These are phyloP conservation scores for Amphicarpaea edgeworthii DNA, from an alignment of 306 rosid species.

Conservation along the genomic window DNA sequence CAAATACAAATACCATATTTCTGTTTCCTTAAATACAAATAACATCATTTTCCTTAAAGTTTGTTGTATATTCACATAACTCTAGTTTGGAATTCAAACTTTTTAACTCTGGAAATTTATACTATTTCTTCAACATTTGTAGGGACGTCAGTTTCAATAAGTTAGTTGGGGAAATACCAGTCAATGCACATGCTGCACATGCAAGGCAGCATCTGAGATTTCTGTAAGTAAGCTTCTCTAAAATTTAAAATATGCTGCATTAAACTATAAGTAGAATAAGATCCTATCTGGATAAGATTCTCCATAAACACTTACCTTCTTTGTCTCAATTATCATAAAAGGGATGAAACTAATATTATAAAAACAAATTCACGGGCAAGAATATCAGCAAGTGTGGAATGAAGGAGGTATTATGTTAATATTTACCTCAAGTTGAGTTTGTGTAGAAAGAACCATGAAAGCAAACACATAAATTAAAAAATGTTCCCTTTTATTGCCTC, in stretches of 20 bases:
- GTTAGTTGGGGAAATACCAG: conserved; percentile 80
- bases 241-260: conserved; percentile 28
- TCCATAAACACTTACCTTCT: neutral
- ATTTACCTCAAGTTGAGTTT: conserved; percentile 12
- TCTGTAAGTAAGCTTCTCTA: conserved; percentile 62
- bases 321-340: conserved; percentile 27
- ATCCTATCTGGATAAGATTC: too few species aligned
- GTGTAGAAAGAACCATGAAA: conserved; percentile 33
- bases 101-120: conserved; percentile 19
- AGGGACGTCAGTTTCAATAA: conserved; percentile 94
- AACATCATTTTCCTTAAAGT: neutral
- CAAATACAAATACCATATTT: neutral
- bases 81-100: conserved; percentile 6
- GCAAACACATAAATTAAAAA: neutral
- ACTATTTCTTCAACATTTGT: conserved; percentile 39
- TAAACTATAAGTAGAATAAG: neutral
- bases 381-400: neutral
- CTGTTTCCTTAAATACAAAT: conserved; percentile 4
- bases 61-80: conserved; percentile 33
- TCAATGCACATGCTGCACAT: conserved; percentile 24
- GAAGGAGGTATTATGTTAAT: conserved; percentile 8
- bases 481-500: conserved; percentile 37
- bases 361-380: neutral
- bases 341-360: conserved; percentile 18
- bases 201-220: conserved; percentile 55